A percentile compares a stretch with the other conserved stretches of the same genome.
Conservation (phyloP, 768 basidiomycete genomes). For the Trametes cingulata region DNA sequence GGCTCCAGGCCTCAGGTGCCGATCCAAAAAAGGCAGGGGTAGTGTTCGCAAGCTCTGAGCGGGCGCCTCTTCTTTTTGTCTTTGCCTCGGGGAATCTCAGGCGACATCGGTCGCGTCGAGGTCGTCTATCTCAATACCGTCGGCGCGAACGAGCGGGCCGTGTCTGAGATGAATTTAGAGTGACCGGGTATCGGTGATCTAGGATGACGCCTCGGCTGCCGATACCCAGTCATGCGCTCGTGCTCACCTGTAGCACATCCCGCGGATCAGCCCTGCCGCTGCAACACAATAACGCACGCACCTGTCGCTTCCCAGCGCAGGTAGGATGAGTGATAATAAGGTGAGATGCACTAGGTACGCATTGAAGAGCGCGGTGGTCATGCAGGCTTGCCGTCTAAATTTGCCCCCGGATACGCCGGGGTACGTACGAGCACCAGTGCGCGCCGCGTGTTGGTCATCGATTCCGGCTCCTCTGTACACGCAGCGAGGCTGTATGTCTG, state of each 20-base stretch:
- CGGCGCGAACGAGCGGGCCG: background rate
- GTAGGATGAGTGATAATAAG: slow-evolving; percentile 5
- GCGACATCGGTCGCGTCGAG: background rate
- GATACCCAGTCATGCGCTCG: background rate
- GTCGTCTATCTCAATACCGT: slow-evolving; percentile 3
- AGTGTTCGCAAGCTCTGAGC: slow-evolving; percentile 8
- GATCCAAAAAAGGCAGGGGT: slow-evolving; percentile 11
- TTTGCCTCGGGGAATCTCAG: slow-evolving; percentile 11
- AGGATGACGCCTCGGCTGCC: background rate
- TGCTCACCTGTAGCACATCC: background rate
- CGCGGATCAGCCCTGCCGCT: slow-evolving; percentile 6
- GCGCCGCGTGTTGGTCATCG: background rate
- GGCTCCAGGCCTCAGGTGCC: background rate
- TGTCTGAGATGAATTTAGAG: background rate
- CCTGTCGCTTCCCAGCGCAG: background rate
- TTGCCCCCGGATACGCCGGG: background rate
- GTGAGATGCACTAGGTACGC: slow-evolving; percentile 7
- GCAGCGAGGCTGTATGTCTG: background rate
- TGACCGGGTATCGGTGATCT: slow-evolving; percentile 1
- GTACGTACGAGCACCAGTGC: background rate
- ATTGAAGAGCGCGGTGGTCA: background rate
- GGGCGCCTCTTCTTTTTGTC: slow-evolving; percentile 19
- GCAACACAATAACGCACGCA: slow-evolving; percentile 13
- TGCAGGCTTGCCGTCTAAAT: background rate
- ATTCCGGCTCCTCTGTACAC: background rate